phyloP scores from a whole-genome alignment of 352 stramenopile species.

The Pythium dissotocum region DNA sequence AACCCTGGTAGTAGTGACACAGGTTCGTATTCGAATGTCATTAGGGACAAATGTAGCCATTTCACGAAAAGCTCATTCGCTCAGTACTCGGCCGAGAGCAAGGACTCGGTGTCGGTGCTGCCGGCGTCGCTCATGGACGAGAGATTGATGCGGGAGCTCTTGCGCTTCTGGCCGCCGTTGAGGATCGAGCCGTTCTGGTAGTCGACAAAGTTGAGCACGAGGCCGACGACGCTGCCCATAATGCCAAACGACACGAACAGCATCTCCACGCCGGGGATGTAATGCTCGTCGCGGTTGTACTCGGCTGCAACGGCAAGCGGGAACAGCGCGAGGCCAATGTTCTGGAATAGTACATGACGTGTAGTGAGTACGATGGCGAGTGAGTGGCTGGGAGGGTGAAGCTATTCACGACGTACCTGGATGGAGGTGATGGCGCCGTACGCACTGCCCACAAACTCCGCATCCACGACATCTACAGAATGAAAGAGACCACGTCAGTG shows the following conservation, averaged over 20 bases:
- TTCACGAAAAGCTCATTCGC: neutral
- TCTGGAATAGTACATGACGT: slow-evolving; percentile 33
- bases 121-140: slow-evolving; percentile 48
- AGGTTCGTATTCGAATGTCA: neutral
- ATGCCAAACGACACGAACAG: slow-evolving; percentile 81
- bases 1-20: neutral
- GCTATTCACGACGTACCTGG: slow-evolving; percentile 44
- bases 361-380: too few relatives aligned
- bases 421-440: slow-evolving; percentile 94
- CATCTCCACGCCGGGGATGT: slow-evolving; percentile 82
- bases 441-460: slow-evolving; percentile 87
- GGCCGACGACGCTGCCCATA: slow-evolving; percentile 66
- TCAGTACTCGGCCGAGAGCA: slow-evolving; percentile 62
- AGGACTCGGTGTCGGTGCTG: slow-evolving; percentile 51
- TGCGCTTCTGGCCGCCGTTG: slow-evolving; percentile 50
- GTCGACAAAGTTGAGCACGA: slow-evolving; percentile 76
- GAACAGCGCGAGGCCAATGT: slow-evolving; percentile 81
- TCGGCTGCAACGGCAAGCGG: slow-evolving; percentile 72
- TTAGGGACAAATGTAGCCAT: slow-evolving; percentile 10
- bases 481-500: neutral
- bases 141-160: slow-evolving; percentile 27
- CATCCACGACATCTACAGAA: slow-evolving; percentile 77
- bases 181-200: slow-evolving; percentile 78
- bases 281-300: slow-evolving; percentile 68
- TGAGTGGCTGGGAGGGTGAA: too few relatives aligned